phyloP scores from a whole-genome alignment of 495 filamentous ascomycete genomes.

The Penicillium ochrochloron region DNA sequence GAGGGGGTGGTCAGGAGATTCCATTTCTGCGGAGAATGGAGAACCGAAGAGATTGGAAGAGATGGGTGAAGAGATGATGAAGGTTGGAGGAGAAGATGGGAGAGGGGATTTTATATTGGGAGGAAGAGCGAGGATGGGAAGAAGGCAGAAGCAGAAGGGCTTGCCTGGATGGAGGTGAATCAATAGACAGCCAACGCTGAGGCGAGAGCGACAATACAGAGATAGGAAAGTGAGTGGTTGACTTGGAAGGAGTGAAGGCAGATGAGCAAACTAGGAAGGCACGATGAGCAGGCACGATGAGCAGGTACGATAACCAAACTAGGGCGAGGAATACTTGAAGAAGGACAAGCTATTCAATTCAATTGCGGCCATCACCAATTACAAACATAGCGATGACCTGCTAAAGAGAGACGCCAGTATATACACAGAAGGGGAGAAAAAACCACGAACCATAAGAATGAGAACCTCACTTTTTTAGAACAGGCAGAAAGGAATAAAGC shows the following conservation, averaged over 20 bases:
- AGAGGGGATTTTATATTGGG: constrained; percentile 8
- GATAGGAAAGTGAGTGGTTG: neutral
- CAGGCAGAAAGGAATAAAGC: constrained; percentile 15
- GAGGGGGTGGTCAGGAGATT: constrained; percentile 20
- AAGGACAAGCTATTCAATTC: constrained; percentile 14
- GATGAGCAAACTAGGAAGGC: too few species aligned
- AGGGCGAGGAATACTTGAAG: neutral
- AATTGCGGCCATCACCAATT: constrained; percentile 15
- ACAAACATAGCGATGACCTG: constrained; percentile 17
- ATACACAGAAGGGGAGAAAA: constrained; percentile 25
- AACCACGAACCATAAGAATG: constrained; percentile 22
- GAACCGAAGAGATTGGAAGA: constrained; percentile 12
- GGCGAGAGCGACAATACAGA: neutral
- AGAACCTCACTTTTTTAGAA: constrained; percentile 19
- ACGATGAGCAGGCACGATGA: too few species aligned
- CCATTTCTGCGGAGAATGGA: constrained; percentile 13
- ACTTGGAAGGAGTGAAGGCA: too few species aligned
- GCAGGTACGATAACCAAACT: too few species aligned
- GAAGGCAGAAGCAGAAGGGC: neutral
- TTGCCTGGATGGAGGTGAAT: neutral
- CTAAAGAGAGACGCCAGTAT: constrained; percentile 23
- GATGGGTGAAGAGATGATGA: neutral
- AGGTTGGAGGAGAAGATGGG: neutral
- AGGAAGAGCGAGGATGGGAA: constrained; percentile 9
- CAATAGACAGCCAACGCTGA: neutral